Evolutionary conservation across 768 basidiomycete genomes (phyloP), one percentile per base, ranked within the genome.

Genomic region (Podaxis carcinomalis): DNA sequence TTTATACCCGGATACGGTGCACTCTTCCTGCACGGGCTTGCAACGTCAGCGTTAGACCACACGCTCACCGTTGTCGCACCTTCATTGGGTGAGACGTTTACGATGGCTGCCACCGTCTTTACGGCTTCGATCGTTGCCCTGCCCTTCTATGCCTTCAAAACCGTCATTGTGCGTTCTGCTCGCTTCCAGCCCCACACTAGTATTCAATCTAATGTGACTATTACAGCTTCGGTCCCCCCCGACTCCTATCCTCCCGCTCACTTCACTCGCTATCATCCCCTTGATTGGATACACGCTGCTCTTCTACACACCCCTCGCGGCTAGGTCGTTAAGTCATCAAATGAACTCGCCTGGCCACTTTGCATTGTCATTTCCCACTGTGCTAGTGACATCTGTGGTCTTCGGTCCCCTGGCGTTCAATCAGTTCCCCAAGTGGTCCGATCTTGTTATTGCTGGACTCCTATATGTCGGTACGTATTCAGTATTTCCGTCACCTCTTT

Each of bases 1-100:
- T 75, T 78, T 51, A 62, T 85, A 27, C 87, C 86, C 2, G 88
- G 87, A 14, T 92, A 93, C 73, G 80, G 80, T 5, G 90, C 88
- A 2, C 70, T 92, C 10, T 63, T 80, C 14, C 65, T 87, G 2
- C 82, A 91, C 68, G 84, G 82, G 2, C 65, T 88, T 21, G 76
- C 83, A 2, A 85, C 88, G 0, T 82, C 74, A 60, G 85, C 82
- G 25, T 73, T 88, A 46, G 86, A 90, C 51, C 84, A 89, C 64
- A 85, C 88, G 3, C 74, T 83, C 47, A 75, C 80, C 50, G 76
- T 83, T 32, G 70, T 91, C 25, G 79, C 82, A 3, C 83, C 86
- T 21, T 81, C 82, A 3, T 70, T 90, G 19, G 86, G 82, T 27
- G 77, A 79, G 28, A 80, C 82, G 3, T 81, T 86, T 67, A 78